Base-by-base conservation (phyloP, 805 yeast genomes). In the Tetrapisispora arboricola region DNA sequence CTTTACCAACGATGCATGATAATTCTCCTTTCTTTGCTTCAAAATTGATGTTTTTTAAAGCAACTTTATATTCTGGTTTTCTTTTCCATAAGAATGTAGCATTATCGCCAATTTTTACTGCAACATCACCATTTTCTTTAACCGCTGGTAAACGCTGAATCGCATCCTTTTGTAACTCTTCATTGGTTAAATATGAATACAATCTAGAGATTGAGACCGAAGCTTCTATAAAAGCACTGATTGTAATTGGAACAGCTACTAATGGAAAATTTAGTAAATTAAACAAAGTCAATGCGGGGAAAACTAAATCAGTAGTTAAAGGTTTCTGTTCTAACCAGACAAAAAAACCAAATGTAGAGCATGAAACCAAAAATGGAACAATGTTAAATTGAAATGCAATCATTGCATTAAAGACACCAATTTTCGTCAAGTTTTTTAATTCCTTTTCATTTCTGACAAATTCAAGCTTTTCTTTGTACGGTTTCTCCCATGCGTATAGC, bases 401-500 rank as follows among this genome's bases (percentile, higher is more conserved):
- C 34, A 78, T 60, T 2, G 95, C 90, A 51, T 74, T 73, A 54
- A 79, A 76, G 20, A 76, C 59, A 50, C 94, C 88, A 68, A 86
- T 80, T 50, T 67, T 76, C 49, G 72, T 76, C 62, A 92, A 71
- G 50, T 84, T 88, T 24, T 70, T 70, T 60, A 88, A 73, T 63
- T 88, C 96, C 52, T 80, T 79, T 35, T 84, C 84, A 57, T 90
- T 86, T 72, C 99, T 81, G 18, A 90, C 94, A 54, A 78, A 66
- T 48, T 76, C 75, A 43, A 94, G 69, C 51, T 81, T 82, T 22
- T 70, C 72, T 54, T 76, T 74, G 58, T 85, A 87, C 3, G 97
- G 94, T 25, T 60, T 66, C 64, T 92, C 99, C 99, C 99, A 92
- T 2, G 94, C 94, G 56, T 92, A 92, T 38, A 94, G 71, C 60